phyloP scores from a whole-genome alignment of 495 filamentous ascomycete species.

The Hypomontagnella monticulosa region DNA sequence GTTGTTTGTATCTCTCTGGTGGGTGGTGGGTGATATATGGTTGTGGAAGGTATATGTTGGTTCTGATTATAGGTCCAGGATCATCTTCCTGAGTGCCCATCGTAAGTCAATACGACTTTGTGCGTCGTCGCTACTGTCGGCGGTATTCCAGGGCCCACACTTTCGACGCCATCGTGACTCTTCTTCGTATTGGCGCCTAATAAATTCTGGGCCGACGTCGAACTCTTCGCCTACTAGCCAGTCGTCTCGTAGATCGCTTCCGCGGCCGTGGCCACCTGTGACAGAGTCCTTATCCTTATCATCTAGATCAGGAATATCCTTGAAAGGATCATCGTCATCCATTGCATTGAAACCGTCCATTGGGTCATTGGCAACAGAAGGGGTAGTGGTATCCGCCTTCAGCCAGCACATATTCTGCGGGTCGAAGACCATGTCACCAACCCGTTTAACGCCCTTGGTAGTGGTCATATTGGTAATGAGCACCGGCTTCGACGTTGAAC shows the following conservation, averaged over 20 bases:
- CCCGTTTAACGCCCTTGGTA: slow-evolving; percentile 82
- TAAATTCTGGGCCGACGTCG: slow-evolving; percentile 94
- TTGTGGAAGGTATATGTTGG: not conserved
- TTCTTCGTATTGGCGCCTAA: slow-evolving; percentile 86
- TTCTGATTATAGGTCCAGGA: slow-evolving; percentile 41
- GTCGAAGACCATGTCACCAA: slow-evolving; percentile 97
- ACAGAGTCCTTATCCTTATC: slow-evolving; percentile 58
- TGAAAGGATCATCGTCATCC: slow-evolving; percentile 69
- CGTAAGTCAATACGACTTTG: slow-evolving; percentile 52
- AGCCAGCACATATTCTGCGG: slow-evolving; percentile 96
- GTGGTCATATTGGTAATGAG: slow-evolving; percentile 88
- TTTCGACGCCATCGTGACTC: slow-evolving; percentile 90
- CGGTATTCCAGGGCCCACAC: slow-evolving; percentile 77
- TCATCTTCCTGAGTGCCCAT: slow-evolving; percentile 60
- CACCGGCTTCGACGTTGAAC: slow-evolving; percentile 80
- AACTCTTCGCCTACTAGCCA: slow-evolving; percentile 95
- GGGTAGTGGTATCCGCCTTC: slow-evolving; percentile 65
- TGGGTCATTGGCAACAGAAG: slow-evolving; percentile 55
- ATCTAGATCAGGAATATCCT: slow-evolving; percentile 65
- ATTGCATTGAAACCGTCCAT: slow-evolving; percentile 83
- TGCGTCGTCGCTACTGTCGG: slow-evolving; percentile 43
- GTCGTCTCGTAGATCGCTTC: slow-evolving; percentile 72
- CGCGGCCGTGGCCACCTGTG: slow-evolving; percentile 49
- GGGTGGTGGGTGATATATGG: not conserved
- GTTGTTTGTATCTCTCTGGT: not conserved